phyloP scores from a whole-genome alignment of 2,329 filamentous ascomycete species.

The Colletotrichum trifolii region DNA sequence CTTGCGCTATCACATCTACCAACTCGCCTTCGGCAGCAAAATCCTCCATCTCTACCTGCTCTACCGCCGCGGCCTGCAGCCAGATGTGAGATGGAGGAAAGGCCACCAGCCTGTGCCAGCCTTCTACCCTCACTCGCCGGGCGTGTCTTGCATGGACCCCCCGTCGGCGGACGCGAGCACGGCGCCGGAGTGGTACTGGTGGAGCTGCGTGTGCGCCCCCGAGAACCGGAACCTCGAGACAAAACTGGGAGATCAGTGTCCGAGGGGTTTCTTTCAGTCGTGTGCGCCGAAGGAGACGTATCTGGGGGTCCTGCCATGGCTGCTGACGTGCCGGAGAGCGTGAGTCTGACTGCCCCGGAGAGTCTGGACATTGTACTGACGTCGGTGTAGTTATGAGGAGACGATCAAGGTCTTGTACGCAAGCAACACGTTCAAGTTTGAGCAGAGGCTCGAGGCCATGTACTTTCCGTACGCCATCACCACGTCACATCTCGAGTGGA shows the following conservation, averaged over 20 bases:
- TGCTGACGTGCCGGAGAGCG: constrained; percentile 35
- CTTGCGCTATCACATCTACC: constrained; percentile 36
- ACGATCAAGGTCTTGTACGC: constrained; percentile 35
- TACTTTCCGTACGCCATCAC: constrained; percentile 31
- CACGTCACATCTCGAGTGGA: constrained; percentile 25
- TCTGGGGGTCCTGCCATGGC: constrained; percentile 32
- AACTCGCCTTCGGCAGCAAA: constrained; percentile 31
- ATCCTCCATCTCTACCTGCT: constrained; percentile 35
- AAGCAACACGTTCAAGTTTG: constrained; percentile 37
- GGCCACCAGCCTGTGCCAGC: constrained; percentile 34
- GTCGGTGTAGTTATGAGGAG: constrained; percentile 33
- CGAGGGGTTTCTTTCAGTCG: constrained; percentile 35
- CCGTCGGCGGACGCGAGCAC: constrained; percentile 29
- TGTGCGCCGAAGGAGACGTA: constrained; percentile 32
- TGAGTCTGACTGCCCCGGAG: constrained; percentile 19
- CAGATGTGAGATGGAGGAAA: constrained; percentile 35
- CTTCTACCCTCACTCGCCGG: constrained; percentile 34
- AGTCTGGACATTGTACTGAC: constrained; percentile 20
- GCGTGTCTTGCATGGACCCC: constrained; percentile 35
- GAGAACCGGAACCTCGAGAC: constrained; percentile 32
- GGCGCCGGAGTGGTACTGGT: constrained; percentile 37
- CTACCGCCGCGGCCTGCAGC: constrained; percentile 32
- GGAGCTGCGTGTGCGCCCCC: constrained; percentile 37
- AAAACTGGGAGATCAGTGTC: constrained; percentile 32
- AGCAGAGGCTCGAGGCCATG: constrained; percentile 35